A percentile compares a stretch with the other conserved stretches of the same genome.
Evolutionary conservation across 2,329 filamentous ascomycete genomes (phyloP).

Genomic region (Raffaelea albimanens): DNA sequence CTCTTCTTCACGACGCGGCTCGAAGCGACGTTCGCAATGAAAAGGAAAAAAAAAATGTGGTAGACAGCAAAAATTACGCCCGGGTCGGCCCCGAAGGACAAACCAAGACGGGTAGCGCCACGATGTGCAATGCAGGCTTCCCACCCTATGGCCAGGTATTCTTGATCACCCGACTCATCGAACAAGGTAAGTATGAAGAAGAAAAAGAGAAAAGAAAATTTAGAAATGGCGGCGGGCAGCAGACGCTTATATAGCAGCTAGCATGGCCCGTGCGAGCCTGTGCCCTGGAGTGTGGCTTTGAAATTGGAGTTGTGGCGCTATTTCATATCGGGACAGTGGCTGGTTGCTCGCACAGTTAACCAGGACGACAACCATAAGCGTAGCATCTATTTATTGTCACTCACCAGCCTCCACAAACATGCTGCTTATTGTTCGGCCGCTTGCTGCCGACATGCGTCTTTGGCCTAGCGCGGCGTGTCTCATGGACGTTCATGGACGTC

Average conservation of each 20-base stretch:
- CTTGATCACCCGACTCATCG: slow-evolving; percentile 17
- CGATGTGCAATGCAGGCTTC: slow-evolving; percentile 18
- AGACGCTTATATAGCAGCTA: background rate
- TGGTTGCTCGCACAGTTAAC: no score
- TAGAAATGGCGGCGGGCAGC: background rate
- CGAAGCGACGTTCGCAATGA: slow-evolving; percentile 12
- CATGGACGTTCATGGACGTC: background rate
- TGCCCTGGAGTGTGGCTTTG: no score
- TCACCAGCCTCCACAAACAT: no score
- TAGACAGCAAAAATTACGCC: slow-evolving; percentile 16
- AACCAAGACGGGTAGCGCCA: slow-evolving; percentile 16
- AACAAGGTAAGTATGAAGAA: slow-evolving; percentile 18
- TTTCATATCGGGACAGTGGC: no score
- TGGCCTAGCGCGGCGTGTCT: background rate
- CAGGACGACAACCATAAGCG: no score
- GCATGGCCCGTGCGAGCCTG: background rate
- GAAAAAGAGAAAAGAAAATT: background rate
- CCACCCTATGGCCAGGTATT: slow-evolving; percentile 17
- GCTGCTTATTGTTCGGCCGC: no score
- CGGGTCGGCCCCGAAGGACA: slow-evolving; percentile 17
- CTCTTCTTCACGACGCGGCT: slow-evolving; percentile 11
- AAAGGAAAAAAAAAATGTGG: slow-evolving; percentile 13
- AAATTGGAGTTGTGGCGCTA: no score
- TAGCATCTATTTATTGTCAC: no score
- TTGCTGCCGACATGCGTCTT: background rate